Percentiles rank a stretch among this genome's conserved stretches.
These are phyloP conservation scores for Hyphodiscus sp. DNA, from an alignment of 2,329 filamentous ascomycete genomes.

Conservation along the genomic window DNA sequence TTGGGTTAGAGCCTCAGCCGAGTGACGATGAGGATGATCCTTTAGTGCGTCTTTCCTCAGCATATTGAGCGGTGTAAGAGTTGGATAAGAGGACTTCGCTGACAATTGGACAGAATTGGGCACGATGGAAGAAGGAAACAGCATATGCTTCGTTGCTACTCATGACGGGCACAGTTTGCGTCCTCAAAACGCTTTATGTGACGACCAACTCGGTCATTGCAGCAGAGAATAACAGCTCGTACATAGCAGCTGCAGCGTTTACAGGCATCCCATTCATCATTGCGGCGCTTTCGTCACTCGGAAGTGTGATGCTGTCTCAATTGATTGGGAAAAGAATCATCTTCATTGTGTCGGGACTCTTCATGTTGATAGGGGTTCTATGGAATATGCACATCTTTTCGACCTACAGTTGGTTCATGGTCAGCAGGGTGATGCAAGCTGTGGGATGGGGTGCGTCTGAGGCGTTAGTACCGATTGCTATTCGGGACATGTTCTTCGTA, in stretches of 20 bases:
- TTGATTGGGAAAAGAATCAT: slow-evolving; percentile 48
- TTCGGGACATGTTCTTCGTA: slow-evolving; percentile 53
- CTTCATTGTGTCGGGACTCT: slow-evolving; percentile 40
- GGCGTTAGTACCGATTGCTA: slow-evolving; percentile 43
- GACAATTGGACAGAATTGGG: slow-evolving; percentile 46
- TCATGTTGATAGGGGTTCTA: slow-evolving; percentile 43
- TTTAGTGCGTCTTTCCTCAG: slow-evolving; percentile 35
- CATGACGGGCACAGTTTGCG: slow-evolving; percentile 40
- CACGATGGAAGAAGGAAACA: slow-evolving; percentile 45
- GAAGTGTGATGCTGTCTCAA: slow-evolving; percentile 37
- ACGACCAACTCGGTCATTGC: slow-evolving; percentile 41
- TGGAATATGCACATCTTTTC: slow-evolving; percentile 42
- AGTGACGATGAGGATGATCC: slow-evolving; percentile 49
- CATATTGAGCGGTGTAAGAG: background rate
- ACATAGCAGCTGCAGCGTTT: slow-evolving; percentile 41
- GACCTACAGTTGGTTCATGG: slow-evolving; percentile 42
- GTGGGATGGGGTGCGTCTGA: slow-evolving; percentile 55
- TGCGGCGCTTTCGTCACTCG: slow-evolving; percentile 40
- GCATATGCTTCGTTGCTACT: slow-evolving; percentile 42
- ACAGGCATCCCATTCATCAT: slow-evolving; percentile 48
- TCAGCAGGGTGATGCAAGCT: slow-evolving; percentile 47
- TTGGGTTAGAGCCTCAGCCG: slow-evolving; percentile 41
- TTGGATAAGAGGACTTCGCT: background rate
- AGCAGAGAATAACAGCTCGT: slow-evolving; percentile 37
- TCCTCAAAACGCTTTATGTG: slow-evolving; percentile 49